Evolutionary conservation across 352 stramenopile genomes (phyloP), one percentile per base, ranked within the genome.

Genomic region (Globisporangium nunn): DNA sequence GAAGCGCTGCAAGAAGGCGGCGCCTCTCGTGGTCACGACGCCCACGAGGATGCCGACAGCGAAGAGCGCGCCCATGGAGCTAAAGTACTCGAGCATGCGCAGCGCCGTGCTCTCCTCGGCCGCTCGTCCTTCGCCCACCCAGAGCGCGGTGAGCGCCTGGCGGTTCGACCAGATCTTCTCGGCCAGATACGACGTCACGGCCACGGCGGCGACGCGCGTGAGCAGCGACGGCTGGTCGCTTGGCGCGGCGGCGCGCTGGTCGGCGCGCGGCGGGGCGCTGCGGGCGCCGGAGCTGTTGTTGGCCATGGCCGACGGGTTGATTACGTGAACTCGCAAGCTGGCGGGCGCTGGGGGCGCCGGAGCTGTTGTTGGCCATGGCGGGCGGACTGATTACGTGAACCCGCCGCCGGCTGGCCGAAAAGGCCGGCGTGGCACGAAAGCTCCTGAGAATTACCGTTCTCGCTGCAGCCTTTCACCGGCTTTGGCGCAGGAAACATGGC

Each of bases 131-230:
- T 88, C 79, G 33, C 71, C 68, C 66, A 88, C 87, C 75, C 82
- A 91, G 7, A 70, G 55, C 15, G 71, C 60, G 23, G 68, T 94
- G 30, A 91, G 59, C 50, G 76, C 48, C 28, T 74, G 76, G 58
- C 81, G 80, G 64, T 92, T 78, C 30, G 72, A 81, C 85, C 85
- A 94, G 51, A 91, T 75, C 62, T 89, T 88, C 60, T 94, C 77
- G 4, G 82, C 85, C 29, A 91, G 51, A 46, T 75, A 90, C 46
- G 85, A 94, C 48, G 75, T 81, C 48, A 78, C 60, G 12, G 68
- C 71, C 40, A 90, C 78, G 29, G 84, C 84, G 52, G 79, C 52
- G 33, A 89, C 48, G 39, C 82, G 82, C 61, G 78, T 59, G 59
- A 78, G 48, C 23, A 87, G 65, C 41, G 80, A 80, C 30, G 85